These are phyloP conservation scores for Parafenestella ontariensis DNA, from an alignment of 2,329 filamentous ascomycete species.

Conservation along the genomic window DNA sequence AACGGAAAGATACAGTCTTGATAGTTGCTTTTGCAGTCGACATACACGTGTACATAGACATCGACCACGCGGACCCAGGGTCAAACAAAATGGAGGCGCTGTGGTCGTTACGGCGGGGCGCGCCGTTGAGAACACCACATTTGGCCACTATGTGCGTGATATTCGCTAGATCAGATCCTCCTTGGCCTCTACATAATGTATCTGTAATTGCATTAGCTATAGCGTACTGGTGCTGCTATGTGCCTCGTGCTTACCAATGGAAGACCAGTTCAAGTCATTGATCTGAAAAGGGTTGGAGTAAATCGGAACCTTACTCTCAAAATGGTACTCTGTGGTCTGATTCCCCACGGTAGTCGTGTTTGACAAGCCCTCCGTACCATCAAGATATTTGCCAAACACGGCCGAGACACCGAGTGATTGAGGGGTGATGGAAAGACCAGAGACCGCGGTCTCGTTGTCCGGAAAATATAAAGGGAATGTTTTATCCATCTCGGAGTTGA, in stretches of 20 bases:
- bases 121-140: conserved; percentile 53
- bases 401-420: not conserved
- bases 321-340: conserved; percentile 1
- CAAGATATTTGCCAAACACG: not conserved
- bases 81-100: conserved; percentile 46
- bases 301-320: not conserved
- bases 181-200: conserved; percentile 41
- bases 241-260: not conserved
- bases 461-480: conserved; percentile 37
- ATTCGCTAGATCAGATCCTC: conserved; percentile 45
- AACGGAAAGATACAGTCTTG: conserved; percentile 53
- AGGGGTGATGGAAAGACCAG: not conserved
- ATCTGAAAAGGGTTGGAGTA: conserved; percentile 13
- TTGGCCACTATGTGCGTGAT: conserved; percentile 52
- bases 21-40: conserved; percentile 51
- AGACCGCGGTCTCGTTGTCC: not conserved
- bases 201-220: not conserved
- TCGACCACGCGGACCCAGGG: conserved; percentile 50
- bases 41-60: conserved; percentile 54
- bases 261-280: conserved; percentile 1
- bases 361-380: conserved; percentile 3
- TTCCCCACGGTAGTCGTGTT: conserved; percentile 8
- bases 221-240: not conserved
- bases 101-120: conserved; percentile 46
- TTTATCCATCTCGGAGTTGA: conserved; percentile 49